phyloP scores from a whole-genome alignment of 2,329 filamentous ascomycete species.

The Aspergillus fischeri region DNA sequence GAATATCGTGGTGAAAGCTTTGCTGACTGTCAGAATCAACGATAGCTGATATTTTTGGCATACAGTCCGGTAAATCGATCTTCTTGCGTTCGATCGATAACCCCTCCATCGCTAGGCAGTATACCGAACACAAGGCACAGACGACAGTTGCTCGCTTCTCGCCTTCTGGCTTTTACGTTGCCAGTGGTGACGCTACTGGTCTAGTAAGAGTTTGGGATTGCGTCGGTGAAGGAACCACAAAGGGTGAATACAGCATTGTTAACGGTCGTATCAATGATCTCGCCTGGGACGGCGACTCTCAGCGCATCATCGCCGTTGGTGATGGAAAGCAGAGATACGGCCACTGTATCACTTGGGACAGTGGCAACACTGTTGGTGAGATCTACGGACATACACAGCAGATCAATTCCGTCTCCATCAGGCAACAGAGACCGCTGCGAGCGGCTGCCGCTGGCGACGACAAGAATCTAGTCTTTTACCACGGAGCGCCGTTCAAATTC shows the following conservation, averaged over 20 bases:
- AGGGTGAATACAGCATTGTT: slow-evolving; percentile 92
- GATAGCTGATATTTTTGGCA: background rate
- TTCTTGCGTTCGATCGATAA: slow-evolving; percentile 93
- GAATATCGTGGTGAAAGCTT: slow-evolving; percentile 24
- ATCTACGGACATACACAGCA: slow-evolving; percentile 86
- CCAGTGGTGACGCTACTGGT: slow-evolving; percentile 82
- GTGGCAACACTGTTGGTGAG: slow-evolving; percentile 92
- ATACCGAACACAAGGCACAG: slow-evolving; percentile 81
- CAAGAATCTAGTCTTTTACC: slow-evolving; percentile 82
- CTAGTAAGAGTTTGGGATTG: slow-evolving; percentile 88
- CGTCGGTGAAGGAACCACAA: slow-evolving; percentile 79
- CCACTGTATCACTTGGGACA: slow-evolving; percentile 91
- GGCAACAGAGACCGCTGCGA: slow-evolving; percentile 82
- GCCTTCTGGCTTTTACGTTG: slow-evolving; percentile 90
- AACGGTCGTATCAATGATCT: slow-evolving; percentile 93
- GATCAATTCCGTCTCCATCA: slow-evolving; percentile 86
- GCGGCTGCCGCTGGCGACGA: slow-evolving; percentile 92
- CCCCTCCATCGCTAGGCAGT: slow-evolving; percentile 79
- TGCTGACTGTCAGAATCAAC: background rate
- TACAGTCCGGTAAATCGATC: slow-evolving; percentile 88
- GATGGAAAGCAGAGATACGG: slow-evolving; percentile 92
- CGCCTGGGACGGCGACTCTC: slow-evolving; percentile 95
- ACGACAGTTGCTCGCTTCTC: slow-evolving; percentile 93
- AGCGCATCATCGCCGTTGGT: slow-evolving; percentile 92
- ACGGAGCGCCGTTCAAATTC: slow-evolving; percentile 95